Percentiles rank a stretch among this genome's conserved stretches.
Evolutionary conservation across 495 filamentous ascomycete species (phyloP).

Genomic region (Podospora fimiseda): DNA sequence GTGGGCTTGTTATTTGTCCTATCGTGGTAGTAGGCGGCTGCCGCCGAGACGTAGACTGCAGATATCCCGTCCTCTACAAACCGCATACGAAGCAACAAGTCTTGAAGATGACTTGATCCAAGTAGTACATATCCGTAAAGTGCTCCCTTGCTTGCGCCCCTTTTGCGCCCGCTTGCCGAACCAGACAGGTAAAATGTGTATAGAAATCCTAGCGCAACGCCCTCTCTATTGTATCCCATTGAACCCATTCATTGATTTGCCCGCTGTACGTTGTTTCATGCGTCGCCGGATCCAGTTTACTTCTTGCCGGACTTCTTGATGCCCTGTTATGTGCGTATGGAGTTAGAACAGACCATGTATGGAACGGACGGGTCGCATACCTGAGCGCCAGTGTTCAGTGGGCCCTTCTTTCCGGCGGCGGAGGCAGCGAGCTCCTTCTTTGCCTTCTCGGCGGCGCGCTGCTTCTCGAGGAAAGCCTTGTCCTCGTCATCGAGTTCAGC

Average conservation of each 20-base stretch:
- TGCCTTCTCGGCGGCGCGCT: conserved; percentile 68
- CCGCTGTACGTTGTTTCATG: too few relatives aligned
- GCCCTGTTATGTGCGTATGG: conserved; percentile 36
- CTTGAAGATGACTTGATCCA: too few relatives aligned
- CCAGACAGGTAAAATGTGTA: background rate
- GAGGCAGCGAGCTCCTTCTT: conserved; percentile 67
- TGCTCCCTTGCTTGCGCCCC: background rate
- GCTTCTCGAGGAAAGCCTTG: conserved; percentile 66
- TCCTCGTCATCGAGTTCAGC: conserved; percentile 75
- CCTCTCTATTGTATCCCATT: too few relatives aligned
- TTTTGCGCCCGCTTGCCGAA: background rate
- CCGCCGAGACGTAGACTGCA: background rate
- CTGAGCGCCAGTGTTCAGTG: conserved; percentile 63
- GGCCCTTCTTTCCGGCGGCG: conserved; percentile 51
- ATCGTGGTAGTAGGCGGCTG: background rate
- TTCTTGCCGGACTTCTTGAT: conserved; percentile 94
- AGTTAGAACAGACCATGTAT: background rate
- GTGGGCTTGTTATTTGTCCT: background rate
- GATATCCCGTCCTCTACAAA: too few relatives aligned
- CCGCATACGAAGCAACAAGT: too few relatives aligned
- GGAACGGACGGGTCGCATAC: conserved; percentile 3
- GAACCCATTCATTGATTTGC: too few relatives aligned
- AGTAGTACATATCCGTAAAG: too few relatives aligned
- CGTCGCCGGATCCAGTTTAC: too few relatives aligned
- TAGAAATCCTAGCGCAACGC: background rate